Evolutionary conservation across 495 filamentous ascomycete species (phyloP), one percentile per base, ranked within the genome.

Genomic region (Tuber melanosporum): DNA sequence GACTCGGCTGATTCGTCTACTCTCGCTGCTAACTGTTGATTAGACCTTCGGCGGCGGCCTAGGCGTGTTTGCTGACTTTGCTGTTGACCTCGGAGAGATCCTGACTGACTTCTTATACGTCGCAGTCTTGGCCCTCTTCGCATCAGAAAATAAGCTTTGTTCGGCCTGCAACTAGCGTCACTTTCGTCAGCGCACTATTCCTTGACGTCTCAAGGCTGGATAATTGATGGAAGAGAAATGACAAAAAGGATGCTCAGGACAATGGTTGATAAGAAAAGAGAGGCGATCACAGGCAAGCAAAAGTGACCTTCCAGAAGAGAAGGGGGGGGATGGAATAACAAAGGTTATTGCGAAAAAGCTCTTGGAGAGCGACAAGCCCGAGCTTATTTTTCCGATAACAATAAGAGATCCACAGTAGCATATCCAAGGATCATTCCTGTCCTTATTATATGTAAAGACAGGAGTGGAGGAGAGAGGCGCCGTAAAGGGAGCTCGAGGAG

Each of bases 121-220:
- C 80, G 80, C 76, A 80, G 57, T 80, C 79, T 75, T 73, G 57
- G 80, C 73, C 80, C 77, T 82, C 80, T 79, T 82, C 52, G 80
- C 80, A 82, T 82, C 75, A 78, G 80, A 66, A 66, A 32, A 81
- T 71, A 80, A 80, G 74, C 71, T 69, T 73, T 73, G 79, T 71
- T 78, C 71, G 52, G 62, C 79, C 79, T 81, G 74, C 79, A 81
- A 74, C 20, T 75, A 74, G 80, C 71, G 73, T 81, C 70, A 73
- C 75, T 76, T 76, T 79, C 76, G 80, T 81, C 80, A 81, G 80
- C 79, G 80, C 76, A 78, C 75, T 71, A 78, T 82, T 46, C 80
- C 77, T 66, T 44, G 75, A 57, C 72, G 57, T 73, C 73, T 46
- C 70, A 62, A 70, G 66, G 66, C 62, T 62, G 71, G 73, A 62